phyloP scores from a whole-genome alignment of 345 rosid genomes.

The Sisymbrium irio region DNA sequence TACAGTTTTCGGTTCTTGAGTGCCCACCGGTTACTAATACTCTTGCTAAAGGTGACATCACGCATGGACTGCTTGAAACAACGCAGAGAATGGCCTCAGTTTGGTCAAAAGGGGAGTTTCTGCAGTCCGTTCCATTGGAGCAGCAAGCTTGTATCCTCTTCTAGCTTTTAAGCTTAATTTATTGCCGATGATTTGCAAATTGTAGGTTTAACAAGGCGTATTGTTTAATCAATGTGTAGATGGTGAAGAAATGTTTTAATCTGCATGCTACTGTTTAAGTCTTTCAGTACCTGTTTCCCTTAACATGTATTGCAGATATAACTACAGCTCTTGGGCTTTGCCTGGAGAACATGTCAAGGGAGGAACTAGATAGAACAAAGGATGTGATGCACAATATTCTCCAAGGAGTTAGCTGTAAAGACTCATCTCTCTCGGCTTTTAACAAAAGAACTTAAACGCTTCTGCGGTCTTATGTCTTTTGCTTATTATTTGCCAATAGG shows the following conservation, averaged over 20 bases:
- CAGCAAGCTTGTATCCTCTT: constrained; percentile 98
- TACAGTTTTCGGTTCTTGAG: constrained; percentile 77
- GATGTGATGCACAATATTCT: constrained; percentile 83
- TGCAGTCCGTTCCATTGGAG: constrained; percentile 69
- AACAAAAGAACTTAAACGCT: constrained; percentile 15
- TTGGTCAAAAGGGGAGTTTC: constrained; percentile 81
- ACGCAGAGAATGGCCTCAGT: constrained; percentile 55
- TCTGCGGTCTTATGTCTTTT: constrained; percentile 22
- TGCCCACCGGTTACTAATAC: constrained; percentile 57
- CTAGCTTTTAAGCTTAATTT: constrained; percentile 18
- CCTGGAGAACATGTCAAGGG: constrained; percentile 83
- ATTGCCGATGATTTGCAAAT: neutral
- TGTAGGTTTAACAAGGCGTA: neutral
- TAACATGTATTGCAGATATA: constrained; percentile 57
- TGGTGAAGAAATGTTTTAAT: neutral
- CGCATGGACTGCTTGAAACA: constrained; percentile 51
- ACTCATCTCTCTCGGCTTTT: constrained; percentile 34
- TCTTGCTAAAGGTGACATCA: constrained; percentile 41
- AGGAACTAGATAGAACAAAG: constrained; percentile 69
- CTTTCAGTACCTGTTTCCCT: constrained; percentile 36
- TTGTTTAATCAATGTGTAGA: neutral
- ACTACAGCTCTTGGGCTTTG: constrained; percentile 88
- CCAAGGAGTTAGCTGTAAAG: constrained; percentile 87
- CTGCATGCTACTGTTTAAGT: constrained; percentile 1
- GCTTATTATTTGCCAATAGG: constrained; percentile 49